Evolutionary conservation across 352 stramenopile genomes (phyloP), one percentile per base, ranked within the genome.

Genomic region (Globisporangium parvum): DNA sequence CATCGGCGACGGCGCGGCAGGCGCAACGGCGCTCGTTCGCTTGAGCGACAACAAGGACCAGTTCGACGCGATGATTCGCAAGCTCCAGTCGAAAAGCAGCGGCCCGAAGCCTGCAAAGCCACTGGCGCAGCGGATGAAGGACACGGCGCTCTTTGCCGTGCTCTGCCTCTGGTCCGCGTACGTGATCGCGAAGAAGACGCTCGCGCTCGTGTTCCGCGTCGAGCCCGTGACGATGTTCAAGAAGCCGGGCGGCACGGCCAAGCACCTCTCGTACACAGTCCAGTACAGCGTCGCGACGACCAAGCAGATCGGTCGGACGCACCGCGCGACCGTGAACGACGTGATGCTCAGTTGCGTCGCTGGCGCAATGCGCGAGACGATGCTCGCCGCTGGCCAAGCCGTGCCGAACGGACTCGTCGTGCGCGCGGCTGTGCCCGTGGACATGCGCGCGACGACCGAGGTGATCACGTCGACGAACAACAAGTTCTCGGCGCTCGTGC

Each of bases 271-370:
- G 12, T 89, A 88, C 66, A 76, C 73, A n/a, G 75, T 89, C 60
- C 56, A 71, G 17, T 88, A 90, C 73, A 87, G 71, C 39, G 80
- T 93, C 3, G 57, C 73, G 17, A 74, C 73, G 11, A 89, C 79
- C 46, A 93, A 93, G 63, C 75, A 72, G 20, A 67, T 93, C 40
- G 82, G 80, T 44, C 90, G 88, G 55, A 60, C 77, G 17, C 79
- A 77, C 48, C 53, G 70, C 23, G 80, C 82, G 17, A 91, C 82
- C 1, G 66, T 92, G 52, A 92, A 92, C 59, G 82, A 92, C 55
- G 77, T 91, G 46, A 89, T 91, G 74, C 70, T 93, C 14, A 87
- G 67, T 41, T 86, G 83, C 33, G 76, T 93, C 35, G 79, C 82
- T 12, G 80, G 82, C 35, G 82, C 80, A 47, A 89, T 93, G 70